Conservation (phyloP, 2,329 filamentous ascomycete genomes). For the Furcasterigmium furcatum region DNA sequence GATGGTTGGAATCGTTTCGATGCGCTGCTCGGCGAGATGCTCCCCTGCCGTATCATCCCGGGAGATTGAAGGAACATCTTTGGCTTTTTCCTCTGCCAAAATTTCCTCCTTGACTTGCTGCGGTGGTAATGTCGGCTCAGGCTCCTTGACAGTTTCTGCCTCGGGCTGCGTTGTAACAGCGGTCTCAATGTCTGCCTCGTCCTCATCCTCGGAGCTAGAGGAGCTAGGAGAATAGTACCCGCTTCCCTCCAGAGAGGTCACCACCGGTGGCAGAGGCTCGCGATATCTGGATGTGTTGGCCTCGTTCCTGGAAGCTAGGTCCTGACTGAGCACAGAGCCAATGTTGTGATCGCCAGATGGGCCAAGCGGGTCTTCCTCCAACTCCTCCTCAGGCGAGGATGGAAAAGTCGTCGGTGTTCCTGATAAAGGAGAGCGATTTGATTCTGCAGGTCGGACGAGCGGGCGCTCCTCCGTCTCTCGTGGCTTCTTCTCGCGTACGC, state of each 20-base stretch:
- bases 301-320: conserved; percentile 48
- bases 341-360: conserved; percentile 59
- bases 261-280: conserved; percentile 67
- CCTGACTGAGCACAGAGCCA: conserved; percentile 52
- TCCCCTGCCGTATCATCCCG: neutral
- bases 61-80: neutral
- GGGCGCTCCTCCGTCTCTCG: conserved; percentile 57
- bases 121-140: conserved; percentile 4
- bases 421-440: conserved; percentile 20
- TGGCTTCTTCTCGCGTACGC: conserved; percentile 61
- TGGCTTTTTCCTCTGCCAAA: neutral
- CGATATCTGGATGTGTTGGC: conserved; percentile 55
- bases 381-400: conserved; percentile 17
- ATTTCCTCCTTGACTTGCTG: conserved; percentile 6
- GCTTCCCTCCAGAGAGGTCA: conserved; percentile 65
- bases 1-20: conserved; percentile 34
- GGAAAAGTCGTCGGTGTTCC: conserved; percentile 17
- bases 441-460: conserved; percentile 51
- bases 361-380: conserved; percentile 29
- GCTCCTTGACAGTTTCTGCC: conserved; percentile 2
- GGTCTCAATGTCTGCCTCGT: conserved; percentile 12
- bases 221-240: conserved; percentile 61
- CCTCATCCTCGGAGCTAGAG: conserved; percentile 35
- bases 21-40: neutral
- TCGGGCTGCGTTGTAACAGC: neutral